Base-by-base conservation (phyloP, 495 filamentous ascomycete species). In the Aspergillus campestris region DNA sequence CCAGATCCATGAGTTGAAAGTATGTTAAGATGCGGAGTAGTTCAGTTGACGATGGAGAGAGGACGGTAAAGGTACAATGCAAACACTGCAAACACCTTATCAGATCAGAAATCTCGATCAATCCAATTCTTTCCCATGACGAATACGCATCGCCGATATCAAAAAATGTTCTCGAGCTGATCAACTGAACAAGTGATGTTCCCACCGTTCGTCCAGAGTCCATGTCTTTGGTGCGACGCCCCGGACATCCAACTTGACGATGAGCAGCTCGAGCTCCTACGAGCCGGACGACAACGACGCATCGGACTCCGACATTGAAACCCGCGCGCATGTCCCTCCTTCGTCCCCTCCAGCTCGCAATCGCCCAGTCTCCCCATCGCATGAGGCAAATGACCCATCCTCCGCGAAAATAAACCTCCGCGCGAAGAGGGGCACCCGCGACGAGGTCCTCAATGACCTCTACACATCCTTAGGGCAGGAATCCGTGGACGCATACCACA, bases 401-500 rank as follows among this genome's bases (percentile, higher is more conserved):
- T 24, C 37, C 12, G 29, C 43, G 28, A 27, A 31, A 28, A 38
- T 24, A 24, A 24, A 24, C 4, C 18, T 24, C 18, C 18, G 18
- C 18, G 10, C 35, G 7, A 30, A 9, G 4, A 34, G 34, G 33
- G 31, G 41, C 30, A 48, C 47, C 8, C 54, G 51, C 11, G 28
- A 15, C n/a, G 31, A 43, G 14, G 49, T 35, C n/a, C 40, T 55
- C 14, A 34, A 41, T 1, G 29, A 42, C n/a, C 29, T 60, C 31
- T 42, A 38, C 11, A 11, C 11, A 24, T 46, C 45, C 9, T 15
- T 60, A n/a, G 1, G 49, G 1, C 8, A 44, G 8, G 27, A 49
- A 24, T 53, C 54, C 8, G 34, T 66, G 10, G 53, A 52, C 15
- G 44, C 48, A 9, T 90, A 89, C 54, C 62, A 77, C 11, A 49